Evolutionary conservation across 2,329 filamentous ascomycete species (phyloP).

Genomic region (Neonectria ditissima): DNA sequence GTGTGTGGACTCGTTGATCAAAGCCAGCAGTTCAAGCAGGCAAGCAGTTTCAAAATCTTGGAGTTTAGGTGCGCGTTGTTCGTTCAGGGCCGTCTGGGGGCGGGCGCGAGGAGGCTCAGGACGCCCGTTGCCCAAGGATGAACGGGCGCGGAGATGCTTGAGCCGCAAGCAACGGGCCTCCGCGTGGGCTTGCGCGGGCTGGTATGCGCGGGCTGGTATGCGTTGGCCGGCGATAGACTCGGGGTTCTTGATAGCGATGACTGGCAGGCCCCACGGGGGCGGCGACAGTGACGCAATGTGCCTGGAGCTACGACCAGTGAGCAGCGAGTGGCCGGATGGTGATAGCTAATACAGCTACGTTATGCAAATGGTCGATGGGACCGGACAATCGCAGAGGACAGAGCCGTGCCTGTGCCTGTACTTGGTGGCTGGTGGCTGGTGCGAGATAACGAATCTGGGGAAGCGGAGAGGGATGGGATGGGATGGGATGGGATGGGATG

Average conservation of each 20-base stretch:
- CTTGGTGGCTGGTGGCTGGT: constrained; percentile 37
- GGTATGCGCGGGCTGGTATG: neutral
- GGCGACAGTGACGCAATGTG: constrained; percentile 46
- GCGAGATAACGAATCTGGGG: constrained; percentile 48
- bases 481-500: constrained; percentile 13
- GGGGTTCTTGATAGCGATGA: constrained; percentile 28
- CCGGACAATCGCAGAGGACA: constrained; percentile 22
- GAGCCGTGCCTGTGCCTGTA: neutral
- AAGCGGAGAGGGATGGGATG: constrained; percentile 40
- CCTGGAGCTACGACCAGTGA: constrained; percentile 45
- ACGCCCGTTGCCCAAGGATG: constrained; percentile 43
- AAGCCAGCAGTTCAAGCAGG: constrained; percentile 5
- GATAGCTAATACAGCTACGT: constrained; percentile 48
- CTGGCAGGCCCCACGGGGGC: constrained; percentile 40
- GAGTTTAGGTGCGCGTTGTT: constrained; percentile 5
- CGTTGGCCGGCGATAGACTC: constrained; percentile 18
- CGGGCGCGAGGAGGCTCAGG: constrained; percentile 33
- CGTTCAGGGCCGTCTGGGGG: constrained; percentile 16
- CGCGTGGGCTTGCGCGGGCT: constrained; percentile 12
- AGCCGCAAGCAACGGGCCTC: constrained; percentile 45
- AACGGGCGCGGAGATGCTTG: constrained; percentile 42
- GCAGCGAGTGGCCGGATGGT: constrained; percentile 36
- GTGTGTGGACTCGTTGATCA: constrained; percentile 2
- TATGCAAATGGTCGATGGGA: constrained; percentile 42
- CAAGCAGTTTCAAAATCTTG: constrained; percentile 1